A percentile compares a stretch with the other conserved stretches of the same genome.
Conservation (phyloP, 495 filamentous ascomycete species). For the Penicillium silybi region DNA sequence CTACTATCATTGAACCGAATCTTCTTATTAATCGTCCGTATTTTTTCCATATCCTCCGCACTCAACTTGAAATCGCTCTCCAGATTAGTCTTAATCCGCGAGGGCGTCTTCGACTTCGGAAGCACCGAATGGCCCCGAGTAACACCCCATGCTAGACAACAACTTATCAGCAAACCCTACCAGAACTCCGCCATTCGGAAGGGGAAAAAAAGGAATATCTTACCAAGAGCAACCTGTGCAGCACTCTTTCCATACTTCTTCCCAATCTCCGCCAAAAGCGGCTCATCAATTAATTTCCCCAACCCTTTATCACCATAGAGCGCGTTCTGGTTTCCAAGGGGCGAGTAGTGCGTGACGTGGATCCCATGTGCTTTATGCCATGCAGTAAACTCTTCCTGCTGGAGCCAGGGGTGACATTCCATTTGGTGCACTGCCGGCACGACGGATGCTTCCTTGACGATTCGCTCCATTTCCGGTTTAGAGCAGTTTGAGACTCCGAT, state of each 20-base stretch:
- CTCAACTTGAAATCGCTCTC: slow-evolving; percentile 54
- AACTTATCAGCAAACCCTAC: not conserved
- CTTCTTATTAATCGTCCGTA: slow-evolving; percentile 49
- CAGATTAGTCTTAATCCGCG: slow-evolving; percentile 51
- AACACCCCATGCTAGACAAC: slow-evolving; percentile 52
- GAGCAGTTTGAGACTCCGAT: slow-evolving; percentile 79
- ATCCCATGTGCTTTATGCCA: slow-evolving; percentile 51
- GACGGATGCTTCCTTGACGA: slow-evolving; percentile 51
- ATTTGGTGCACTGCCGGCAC: slow-evolving; percentile 62
- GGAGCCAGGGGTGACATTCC: slow-evolving; percentile 56
- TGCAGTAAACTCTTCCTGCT: slow-evolving; percentile 53
- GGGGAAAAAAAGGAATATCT: not conserved
- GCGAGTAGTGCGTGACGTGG: slow-evolving; percentile 58
- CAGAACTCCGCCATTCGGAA: not conserved
- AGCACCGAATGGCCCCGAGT: slow-evolving; percentile 56
- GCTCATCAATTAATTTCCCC: slow-evolving; percentile 56
- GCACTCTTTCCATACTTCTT: slow-evolving; percentile 58
- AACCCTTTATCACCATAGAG: slow-evolving; percentile 39
- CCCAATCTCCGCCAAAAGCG: slow-evolving; percentile 54
- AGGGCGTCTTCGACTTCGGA: slow-evolving; percentile 53
- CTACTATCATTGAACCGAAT: slow-evolving; percentile 55
- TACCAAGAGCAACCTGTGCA: slow-evolving; percentile 52
- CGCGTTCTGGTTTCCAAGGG: slow-evolving; percentile 66
- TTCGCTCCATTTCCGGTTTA: slow-evolving; percentile 57
- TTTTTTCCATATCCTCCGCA: slow-evolving; percentile 42